Base-by-base conservation (phyloP, 371 early-diverging fungal genomes). In the Mortierella sp. region DNA sequence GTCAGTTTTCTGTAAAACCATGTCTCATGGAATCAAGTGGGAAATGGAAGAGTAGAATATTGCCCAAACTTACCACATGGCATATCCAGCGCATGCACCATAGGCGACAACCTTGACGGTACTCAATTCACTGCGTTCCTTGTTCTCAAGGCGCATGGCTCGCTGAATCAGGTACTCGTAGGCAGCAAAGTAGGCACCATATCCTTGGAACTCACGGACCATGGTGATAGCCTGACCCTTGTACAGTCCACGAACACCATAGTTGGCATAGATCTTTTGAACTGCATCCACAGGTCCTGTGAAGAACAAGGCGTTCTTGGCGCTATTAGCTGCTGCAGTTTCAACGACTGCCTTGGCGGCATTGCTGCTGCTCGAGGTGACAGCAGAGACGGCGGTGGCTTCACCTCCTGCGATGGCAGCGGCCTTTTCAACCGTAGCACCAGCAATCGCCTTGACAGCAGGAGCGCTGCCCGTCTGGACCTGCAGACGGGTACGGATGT, bases 211-310 rank as follows among this genome's bases (percentile, higher is more conserved):
- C 78, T 94, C 94, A 65, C 95, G 88, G 8, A 89, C 78, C 67
- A 93, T 78, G 3, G 95, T 95, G 48, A 93, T 84, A 9, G 79
- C 83, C 76, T 93, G 91, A 1, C 96, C 96, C 69, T 91, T 90
- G 84, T 91, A 96, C 50, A 95, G 83, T 26, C 95, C 94, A 24
- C 58, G 54, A 18, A 90, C 64, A 24, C 95, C 95, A 57, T 90
- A 83, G 45, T 73, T 54, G n/a, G 84, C 78, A 68, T 92, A 89
- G 55, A 93, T 92, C 72, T 94, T 84, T 34, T 81, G 79, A 52
- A 93, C 86, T 58, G 90, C 91, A 78, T 94, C 93, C 23, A 90
- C 67, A 9, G 93, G 90, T 1, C 93, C 92, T 69, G 82, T 86
- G 88, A 51, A 86, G 80, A 55, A 69, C 59, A 71, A 24, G 8